phyloP scores from a whole-genome alignment of 169 alveolate genomes.

The Cyclospora cayetanensis region DNA sequence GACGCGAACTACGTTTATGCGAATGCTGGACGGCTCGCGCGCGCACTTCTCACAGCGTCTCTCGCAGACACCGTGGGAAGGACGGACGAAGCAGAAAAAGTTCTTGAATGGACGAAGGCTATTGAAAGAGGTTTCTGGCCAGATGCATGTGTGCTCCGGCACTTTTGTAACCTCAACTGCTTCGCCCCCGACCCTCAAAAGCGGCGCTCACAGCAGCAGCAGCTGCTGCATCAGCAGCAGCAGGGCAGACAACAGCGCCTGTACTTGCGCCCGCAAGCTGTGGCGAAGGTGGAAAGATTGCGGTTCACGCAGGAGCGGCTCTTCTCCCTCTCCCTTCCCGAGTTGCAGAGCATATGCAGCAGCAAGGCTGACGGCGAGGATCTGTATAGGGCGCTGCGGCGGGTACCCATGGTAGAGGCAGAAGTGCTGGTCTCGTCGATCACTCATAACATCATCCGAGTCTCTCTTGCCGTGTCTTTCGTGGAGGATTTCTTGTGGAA shows the following conservation, averaged over 20 bases:
- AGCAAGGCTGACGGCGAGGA: conserved; percentile 60
- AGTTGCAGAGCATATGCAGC: conserved; percentile 19
- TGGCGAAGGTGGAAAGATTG: not conserved
- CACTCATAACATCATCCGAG: conserved; percentile 68
- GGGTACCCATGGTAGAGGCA: not conserved
- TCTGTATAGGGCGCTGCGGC: conserved; percentile 5
- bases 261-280: not conserved
- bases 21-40: conserved; percentile 65
- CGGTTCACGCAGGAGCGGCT: not conserved
- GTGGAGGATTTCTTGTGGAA: conserved; percentile 64
- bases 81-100: conserved; percentile 63
- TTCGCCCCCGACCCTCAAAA: conserved; percentile 44
- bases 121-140: conserved; percentile 40
- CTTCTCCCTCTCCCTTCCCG: not conserved
- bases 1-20: conserved; percentile 68
- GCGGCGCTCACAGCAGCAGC: not conserved
- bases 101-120: conserved; percentile 72
- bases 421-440: conserved; percentile 66
- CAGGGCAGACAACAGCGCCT: not conserved
- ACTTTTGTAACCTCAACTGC: conserved; percentile 66
- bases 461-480: conserved; percentile 23
- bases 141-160: conserved; percentile 72
- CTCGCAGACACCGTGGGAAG: conserved; percentile 61
- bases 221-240: not conserved
- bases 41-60: conserved; percentile 65